phyloP scores from a whole-genome alignment of 345 rosid genomes.

The Draba incana region DNA sequence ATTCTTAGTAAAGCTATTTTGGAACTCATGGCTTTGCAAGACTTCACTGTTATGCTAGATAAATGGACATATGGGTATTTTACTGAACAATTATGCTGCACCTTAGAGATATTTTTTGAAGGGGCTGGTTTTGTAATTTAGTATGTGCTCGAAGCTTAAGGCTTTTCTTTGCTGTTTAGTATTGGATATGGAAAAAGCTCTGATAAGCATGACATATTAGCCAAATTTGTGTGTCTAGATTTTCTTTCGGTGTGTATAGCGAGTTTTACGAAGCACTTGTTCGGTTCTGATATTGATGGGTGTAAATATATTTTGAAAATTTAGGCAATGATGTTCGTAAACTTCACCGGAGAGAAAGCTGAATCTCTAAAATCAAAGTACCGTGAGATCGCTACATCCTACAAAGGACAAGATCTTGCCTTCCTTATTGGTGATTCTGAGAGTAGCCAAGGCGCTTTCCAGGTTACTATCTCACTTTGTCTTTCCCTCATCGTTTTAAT shows the following conservation, averaged over 20 bases:
- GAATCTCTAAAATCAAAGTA: slow-evolving; percentile 69
- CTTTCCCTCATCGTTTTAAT: slow-evolving; percentile 2
- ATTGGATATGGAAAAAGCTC: neutral
- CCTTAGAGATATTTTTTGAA: neutral
- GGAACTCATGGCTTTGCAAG: neutral
- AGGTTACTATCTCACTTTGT: slow-evolving; percentile 51
- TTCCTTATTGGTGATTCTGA: slow-evolving; percentile 93
- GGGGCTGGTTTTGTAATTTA: neutral
- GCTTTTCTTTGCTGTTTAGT: neutral
- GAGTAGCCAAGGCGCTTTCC: slow-evolving; percentile 81
- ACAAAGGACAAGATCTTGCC: slow-evolving; percentile 65
- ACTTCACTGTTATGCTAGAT: neutral
- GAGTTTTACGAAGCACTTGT: neutral
- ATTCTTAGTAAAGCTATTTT: neutral
- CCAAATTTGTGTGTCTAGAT: neutral
- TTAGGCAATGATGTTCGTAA: slow-evolving; percentile 88
- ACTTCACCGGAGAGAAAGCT: slow-evolving; percentile 58
- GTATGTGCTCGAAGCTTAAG: slow-evolving; percentile 5
- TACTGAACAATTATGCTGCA: neutral
- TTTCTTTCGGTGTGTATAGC: neutral
- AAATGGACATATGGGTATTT: neutral
- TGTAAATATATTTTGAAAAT: slow-evolving; percentile 18
- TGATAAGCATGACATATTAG: neutral
- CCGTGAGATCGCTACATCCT: slow-evolving; percentile 71
- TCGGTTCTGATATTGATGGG: slow-evolving; percentile 20